Percentiles rank a stretch among this genome's conserved stretches.
Conservation (phyloP, 2,329 filamentous ascomycete genomes). For the Dactylellina leptospora region DNA sequence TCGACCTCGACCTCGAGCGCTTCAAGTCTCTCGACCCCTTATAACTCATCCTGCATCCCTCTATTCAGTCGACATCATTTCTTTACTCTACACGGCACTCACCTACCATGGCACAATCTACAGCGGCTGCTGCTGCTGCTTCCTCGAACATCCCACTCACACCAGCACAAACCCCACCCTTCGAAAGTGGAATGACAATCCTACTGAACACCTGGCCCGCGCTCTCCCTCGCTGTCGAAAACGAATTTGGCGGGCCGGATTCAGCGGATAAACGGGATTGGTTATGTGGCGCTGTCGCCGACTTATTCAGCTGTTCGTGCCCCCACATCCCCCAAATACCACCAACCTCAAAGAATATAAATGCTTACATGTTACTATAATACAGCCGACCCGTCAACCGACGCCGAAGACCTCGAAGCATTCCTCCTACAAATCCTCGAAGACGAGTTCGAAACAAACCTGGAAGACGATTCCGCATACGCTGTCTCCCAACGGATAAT, state of each 20-base stretch:
- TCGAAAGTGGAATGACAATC: constrained; percentile 88
- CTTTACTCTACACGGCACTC: not conserved
- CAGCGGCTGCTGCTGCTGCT: constrained; percentile 7
- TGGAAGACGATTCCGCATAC: constrained; percentile 86
- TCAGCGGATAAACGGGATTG: constrained; percentile 90
- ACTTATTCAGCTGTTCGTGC: constrained; percentile 70
- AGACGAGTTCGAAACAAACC: constrained; percentile 92
- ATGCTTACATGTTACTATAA: constrained; percentile 7
- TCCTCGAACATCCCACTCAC: constrained; percentile 29
- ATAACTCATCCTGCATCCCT: not conserved
- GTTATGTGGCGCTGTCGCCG: constrained; percentile 87
- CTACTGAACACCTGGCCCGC: constrained; percentile 87
- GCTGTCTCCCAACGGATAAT: constrained; percentile 78
- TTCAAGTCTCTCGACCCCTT: not conserved
- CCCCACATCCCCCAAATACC: constrained; percentile 50
- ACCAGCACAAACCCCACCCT: constrained; percentile 69
- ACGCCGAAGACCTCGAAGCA: constrained; percentile 81
- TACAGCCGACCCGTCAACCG: constrained; percentile 68
- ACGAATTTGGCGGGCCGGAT: constrained; percentile 86
- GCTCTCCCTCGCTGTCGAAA: constrained; percentile 84
- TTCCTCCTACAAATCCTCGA: constrained; percentile 89
- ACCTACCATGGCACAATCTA: constrained; percentile 16
- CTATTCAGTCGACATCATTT: not conserved
- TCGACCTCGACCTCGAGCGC: not conserved
- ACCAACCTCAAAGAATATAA: constrained; percentile 46